These are phyloP conservation scores for Ophiosphaerella narmari DNA, from an alignment of 2,329 filamentous ascomycete genomes.

Conservation along the genomic window DNA sequence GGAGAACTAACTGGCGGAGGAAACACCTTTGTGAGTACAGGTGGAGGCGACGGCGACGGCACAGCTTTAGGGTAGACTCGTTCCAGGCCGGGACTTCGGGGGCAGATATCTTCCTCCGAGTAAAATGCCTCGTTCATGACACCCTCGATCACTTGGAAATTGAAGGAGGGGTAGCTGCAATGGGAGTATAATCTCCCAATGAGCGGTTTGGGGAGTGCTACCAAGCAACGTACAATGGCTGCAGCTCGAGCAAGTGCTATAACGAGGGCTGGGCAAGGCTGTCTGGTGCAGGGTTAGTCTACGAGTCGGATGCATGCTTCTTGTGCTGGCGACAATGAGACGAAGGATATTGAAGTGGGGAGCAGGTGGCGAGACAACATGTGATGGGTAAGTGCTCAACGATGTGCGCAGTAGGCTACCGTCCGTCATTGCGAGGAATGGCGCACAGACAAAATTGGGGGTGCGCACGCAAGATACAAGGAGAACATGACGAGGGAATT, in stretches of 20 bases:
- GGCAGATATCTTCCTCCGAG: constrained; percentile 56
- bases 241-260: constrained; percentile 25
- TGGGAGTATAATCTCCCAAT: constrained; percentile 20
- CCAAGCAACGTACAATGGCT: constrained; percentile 15
- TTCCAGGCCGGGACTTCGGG: constrained; percentile 49
- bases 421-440: background rate
- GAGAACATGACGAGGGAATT: background rate
- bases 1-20: constrained; percentile 43
- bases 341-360: background rate
- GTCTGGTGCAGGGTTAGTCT: constrained; percentile 36
- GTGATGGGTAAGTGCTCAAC: background rate
- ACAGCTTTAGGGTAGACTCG: constrained; percentile 51
- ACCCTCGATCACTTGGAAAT: background rate
- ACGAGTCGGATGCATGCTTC: constrained; percentile 24
- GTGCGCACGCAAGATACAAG: no score
- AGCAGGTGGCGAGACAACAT: constrained; percentile 4
- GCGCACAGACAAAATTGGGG: no score
- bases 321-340: constrained; percentile 4
- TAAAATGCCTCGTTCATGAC: constrained; percentile 49
- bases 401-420: constrained; percentile 2
- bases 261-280: constrained; percentile 22
- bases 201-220: constrained; percentile 26
- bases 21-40: constrained; percentile 33
- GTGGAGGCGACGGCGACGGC: constrained; percentile 59
- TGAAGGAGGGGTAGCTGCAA: constrained; percentile 3